phyloP scores from a whole-genome alignment of 2,329 filamentous ascomycete genomes.

The Lachnellula subtilissima region DNA sequence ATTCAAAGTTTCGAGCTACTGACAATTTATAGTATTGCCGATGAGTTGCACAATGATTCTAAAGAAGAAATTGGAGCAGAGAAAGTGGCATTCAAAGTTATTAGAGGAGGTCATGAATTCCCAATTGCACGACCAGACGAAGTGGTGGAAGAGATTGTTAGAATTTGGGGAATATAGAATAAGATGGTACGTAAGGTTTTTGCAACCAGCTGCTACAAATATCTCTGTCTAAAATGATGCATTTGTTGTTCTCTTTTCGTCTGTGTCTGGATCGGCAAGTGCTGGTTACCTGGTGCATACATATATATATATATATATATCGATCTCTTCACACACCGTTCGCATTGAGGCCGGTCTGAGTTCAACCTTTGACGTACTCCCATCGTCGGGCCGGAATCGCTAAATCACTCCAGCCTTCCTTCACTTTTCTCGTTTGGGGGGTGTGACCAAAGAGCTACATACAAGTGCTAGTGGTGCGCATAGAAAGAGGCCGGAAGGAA shows the following conservation, averaged over 20 bases:
- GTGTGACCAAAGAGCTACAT: too few species aligned
- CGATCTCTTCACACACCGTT: neutral
- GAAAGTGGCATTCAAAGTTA: constrained; percentile 45
- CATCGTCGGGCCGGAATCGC: too few species aligned
- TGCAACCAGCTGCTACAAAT: neutral
- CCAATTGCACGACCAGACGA: constrained; percentile 50
- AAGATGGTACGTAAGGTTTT: neutral
- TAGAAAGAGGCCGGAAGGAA: too few species aligned
- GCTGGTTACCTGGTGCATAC: neutral
- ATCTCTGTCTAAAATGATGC: neutral
- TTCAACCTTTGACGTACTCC: neutral
- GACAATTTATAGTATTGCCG: constrained; percentile 30
- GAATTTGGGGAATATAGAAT: constrained; percentile 39
- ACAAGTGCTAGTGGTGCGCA: too few species aligned
- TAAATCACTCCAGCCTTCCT: too few species aligned
- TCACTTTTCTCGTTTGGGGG: too few species aligned
- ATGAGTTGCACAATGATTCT: constrained; percentile 33
- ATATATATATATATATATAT: too few species aligned
- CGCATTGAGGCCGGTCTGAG: neutral
- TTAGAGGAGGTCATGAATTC: constrained; percentile 57
- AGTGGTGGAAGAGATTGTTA: constrained; percentile 43
- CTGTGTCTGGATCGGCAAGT: neutral
- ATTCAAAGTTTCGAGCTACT: neutral
- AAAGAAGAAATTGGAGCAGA: constrained; percentile 28
- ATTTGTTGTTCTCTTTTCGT: neutral